Base-by-base conservation (phyloP, 331 rosid species). In the Dryas integrifolia region DNA sequence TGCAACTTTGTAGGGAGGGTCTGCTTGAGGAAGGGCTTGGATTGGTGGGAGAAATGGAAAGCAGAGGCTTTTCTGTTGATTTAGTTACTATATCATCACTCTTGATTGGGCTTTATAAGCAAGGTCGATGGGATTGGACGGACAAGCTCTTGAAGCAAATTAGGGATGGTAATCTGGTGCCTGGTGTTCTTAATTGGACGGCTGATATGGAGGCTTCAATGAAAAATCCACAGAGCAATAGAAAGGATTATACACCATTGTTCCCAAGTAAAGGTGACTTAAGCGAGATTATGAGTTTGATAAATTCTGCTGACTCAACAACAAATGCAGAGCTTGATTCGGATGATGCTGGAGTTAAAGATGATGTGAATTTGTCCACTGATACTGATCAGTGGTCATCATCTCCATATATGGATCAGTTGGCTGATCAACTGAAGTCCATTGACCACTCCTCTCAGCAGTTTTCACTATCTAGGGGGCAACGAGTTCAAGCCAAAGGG, bases 11-110 rank as follows among this genome's bases (percentile, higher is more conserved):
- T 57, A 91, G 67, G 84, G 97, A 87, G 74, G 89, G 90, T 50
- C 69, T 77, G 72, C 81, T 93, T 18, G 89, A 86, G 86, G 92
- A 83, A 82, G 96, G 95, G 0, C 76, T 93, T 4, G 57, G 44
- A 58, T 80, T 86, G 88, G 91, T 89, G 65, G 96, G 91, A 72
- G 98, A 91, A 82, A 89, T 93, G 98, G 98, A 93, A 86, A 78
- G 66, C 66, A 77, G 96, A 70, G 95, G 96, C 46, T 91, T 93
- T 73, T 69, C 56, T 71, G 92, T 93, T 73, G 97, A 91, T 70
- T 83, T 93, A 53, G 76, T 93, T 49, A 91, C 96, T 13, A 65
- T 91, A 40, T 85, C 96, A 0, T 85, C 97, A 0, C 89, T 89
- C 45, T 72, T 93, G 83, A 84, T 91, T 63, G 82, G 76, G 79